Conservation (phyloP, 2,329 filamentous ascomycete genomes). For the Sodiomyces alkalinus region DNA sequence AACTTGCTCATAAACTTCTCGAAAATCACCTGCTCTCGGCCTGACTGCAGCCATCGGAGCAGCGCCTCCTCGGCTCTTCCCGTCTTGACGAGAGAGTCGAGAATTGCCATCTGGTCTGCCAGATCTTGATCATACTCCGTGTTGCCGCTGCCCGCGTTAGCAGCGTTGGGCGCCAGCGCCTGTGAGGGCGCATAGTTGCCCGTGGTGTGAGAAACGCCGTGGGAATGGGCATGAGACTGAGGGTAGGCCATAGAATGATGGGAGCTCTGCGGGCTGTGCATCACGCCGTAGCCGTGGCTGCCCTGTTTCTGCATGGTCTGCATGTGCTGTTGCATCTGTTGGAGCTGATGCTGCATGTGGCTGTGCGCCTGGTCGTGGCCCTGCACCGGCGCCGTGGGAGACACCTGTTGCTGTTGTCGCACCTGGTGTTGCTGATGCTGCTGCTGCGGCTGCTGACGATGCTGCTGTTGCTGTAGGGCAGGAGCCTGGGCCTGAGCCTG, state of each 20-base stretch:
- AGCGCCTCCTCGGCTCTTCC: slow-evolving; percentile 47
- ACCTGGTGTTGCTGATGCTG: slow-evolving; percentile 6
- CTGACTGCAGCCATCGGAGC: slow-evolving; percentile 52
- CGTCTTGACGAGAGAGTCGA: slow-evolving; percentile 46
- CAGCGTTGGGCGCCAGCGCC: slow-evolving; percentile 5
- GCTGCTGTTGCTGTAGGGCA: slow-evolving; percentile 9
- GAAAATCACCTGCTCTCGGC: slow-evolving; percentile 48
- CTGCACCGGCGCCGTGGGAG: slow-evolving; percentile 5
- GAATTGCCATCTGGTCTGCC: slow-evolving; percentile 36
- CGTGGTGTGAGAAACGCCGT: neutral
- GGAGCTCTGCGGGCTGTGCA: slow-evolving; percentile 7
- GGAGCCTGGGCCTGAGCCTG: slow-evolving; percentile 8
- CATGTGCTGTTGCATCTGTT: slow-evolving; percentile 8
- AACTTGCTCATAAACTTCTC: slow-evolving; percentile 35
- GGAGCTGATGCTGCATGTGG: slow-evolving; percentile 8
- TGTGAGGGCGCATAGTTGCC: slow-evolving; percentile 11
- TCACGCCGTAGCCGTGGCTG: slow-evolving; percentile 2
- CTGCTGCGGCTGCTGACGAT: slow-evolving; percentile 5
- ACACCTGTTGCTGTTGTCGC: slow-evolving; percentile 5
- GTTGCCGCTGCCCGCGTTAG: slow-evolving; percentile 3
- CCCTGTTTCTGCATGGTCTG: slow-evolving; percentile 10
- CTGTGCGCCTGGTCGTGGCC: slow-evolving; percentile 10
- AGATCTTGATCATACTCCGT: slow-evolving; percentile 30
- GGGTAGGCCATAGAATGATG: slow-evolving; percentile 6
- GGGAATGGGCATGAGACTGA: slow-evolving; percentile 6